Percentiles rank a stretch among this genome's conserved stretches.
phyloP scores from a whole-genome alignment of 1,284 basidiomycete species.

The Ganoderma lucidum region DNA sequence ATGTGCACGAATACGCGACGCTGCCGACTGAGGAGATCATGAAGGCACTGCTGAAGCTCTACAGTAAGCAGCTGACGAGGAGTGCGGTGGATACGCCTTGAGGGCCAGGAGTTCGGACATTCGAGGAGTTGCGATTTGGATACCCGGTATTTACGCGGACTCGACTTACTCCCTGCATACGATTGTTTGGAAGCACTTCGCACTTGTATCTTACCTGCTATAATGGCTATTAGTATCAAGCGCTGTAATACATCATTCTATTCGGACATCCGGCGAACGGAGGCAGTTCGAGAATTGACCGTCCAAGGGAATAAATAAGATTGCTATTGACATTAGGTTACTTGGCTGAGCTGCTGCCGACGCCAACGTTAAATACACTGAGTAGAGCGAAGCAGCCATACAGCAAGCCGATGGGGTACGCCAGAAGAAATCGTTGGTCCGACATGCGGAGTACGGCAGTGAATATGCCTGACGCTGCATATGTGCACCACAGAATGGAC shows the following conservation, averaged over 20 bases:
- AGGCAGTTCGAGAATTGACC: not conserved
- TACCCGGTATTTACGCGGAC: not conserved
- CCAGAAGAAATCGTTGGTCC: conserved; percentile 90
- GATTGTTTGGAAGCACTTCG: not conserved
- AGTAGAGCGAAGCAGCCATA: conserved; percentile 94
- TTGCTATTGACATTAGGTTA: conserved; percentile 23
- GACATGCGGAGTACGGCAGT: conserved; percentile 94
- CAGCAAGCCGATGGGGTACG: conserved; percentile 91
- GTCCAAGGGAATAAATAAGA: conserved; percentile 2
- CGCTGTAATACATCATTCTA: not conserved
- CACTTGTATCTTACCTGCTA: not conserved
- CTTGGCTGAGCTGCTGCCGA: conserved; percentile 37
- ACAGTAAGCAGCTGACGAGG: conserved; percentile 73
- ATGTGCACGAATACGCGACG: conserved; percentile 89
- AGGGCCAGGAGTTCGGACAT: not conserved
- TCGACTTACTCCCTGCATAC: not conserved
- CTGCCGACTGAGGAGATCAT: conserved; percentile 86
- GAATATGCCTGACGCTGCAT: conserved; percentile 93
- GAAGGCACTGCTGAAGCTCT: conserved; percentile 82
- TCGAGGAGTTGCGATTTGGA: not conserved
- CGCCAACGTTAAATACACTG: conserved; percentile 78
- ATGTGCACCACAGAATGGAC: conserved; percentile 94
- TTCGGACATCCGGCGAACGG: not conserved
- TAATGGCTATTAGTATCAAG: not conserved
- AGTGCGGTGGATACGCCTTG: conserved; percentile 32